A percentile compares a stretch with the other conserved stretches of the same genome.
Conservation (phyloP, 208 protist genomes). For the Leishmania guyanensis region DNA sequence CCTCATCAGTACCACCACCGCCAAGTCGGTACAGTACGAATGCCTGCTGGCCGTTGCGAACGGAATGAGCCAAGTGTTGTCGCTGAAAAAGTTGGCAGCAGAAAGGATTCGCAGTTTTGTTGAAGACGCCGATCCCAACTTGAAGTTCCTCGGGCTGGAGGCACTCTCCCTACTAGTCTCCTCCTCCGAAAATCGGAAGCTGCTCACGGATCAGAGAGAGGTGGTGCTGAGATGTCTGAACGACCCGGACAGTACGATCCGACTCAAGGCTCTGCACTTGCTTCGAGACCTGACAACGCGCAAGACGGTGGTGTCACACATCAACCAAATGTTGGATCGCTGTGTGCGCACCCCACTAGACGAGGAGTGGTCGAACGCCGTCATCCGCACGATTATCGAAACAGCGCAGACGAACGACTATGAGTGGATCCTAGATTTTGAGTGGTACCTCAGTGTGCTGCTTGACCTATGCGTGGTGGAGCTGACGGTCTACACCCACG, state of each 20-base stretch:
- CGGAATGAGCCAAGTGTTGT: conserved; percentile 79
- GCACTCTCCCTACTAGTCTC: conserved; percentile 92
- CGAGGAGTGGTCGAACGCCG: conserved; percentile 91
- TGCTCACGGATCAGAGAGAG: conserved; percentile 92
- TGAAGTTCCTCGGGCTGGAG: conserved; percentile 98
- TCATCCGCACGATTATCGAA: conserved; percentile 89
- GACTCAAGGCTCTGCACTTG: conserved; percentile 93
- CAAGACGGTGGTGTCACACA: conserved; percentile 89
- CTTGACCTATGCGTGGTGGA: conserved; percentile 85
- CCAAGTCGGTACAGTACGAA: conserved; percentile 97
- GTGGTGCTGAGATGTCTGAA: conserved; percentile 93
- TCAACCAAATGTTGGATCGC: conserved; percentile 75
- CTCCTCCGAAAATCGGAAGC: conserved; percentile 86
- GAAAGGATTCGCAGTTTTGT: conserved; percentile 95
- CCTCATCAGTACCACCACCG: conserved; percentile 95
- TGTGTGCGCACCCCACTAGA: conserved; percentile 70
- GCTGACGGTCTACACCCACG: conserved; percentile 70
- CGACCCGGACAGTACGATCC: conserved; percentile 97
- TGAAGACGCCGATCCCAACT: conserved; percentile 97
- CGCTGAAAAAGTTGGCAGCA: conserved; percentile 91
- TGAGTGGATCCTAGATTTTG: conserved; percentile 94
- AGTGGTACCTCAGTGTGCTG: conserved; percentile 97
- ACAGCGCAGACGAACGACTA: conserved; percentile 88
- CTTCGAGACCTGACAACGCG: conserved; percentile 91
- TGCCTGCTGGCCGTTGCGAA: conserved; percentile 95